Percentiles rank a stretch among this genome's conserved stretches.
Conservation (phyloP, 2,329 filamentous ascomycete genomes). For the Epicoccum sorghinum region DNA sequence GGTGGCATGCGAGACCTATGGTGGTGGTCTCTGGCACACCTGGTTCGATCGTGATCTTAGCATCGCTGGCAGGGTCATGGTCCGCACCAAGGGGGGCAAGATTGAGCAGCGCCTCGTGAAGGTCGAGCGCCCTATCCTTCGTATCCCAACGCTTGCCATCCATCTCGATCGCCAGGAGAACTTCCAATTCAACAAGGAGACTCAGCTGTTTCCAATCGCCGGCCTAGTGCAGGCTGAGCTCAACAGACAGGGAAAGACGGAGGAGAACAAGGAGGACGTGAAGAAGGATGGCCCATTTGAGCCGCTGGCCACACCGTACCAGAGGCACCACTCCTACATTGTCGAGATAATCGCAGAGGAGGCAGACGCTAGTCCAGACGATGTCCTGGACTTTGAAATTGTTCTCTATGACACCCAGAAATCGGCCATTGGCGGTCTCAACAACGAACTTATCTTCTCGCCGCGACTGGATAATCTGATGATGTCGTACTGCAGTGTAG, state of each 20-base stretch:
- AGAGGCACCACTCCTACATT: constrained; percentile 88
- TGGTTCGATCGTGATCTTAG: constrained; percentile 97
- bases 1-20: constrained; percentile 95
- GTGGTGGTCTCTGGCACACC: constrained; percentile 95
- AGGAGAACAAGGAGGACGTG: constrained; percentile 54
- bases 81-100: constrained; percentile 72
- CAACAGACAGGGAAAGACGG: constrained; percentile 70
- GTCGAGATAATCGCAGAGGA: constrained; percentile 84
- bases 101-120: constrained; percentile 87
- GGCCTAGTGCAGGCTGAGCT: constrained; percentile 87
- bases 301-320: constrained; percentile 76
- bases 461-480: constrained; percentile 94
- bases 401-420: constrained; percentile 97
- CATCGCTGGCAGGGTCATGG: constrained; percentile 86
- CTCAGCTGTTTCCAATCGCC: constrained; percentile 90
- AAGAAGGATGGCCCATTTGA: constrained; percentile 61
- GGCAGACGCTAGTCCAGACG: constrained; percentile 70
- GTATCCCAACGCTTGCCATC: constrained; percentile 92
- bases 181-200: constrained; percentile 97
- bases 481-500: constrained; percentile 92
- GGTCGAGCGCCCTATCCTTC: constrained; percentile 85
- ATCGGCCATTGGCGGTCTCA: constrained; percentile 83
- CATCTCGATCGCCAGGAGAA: constrained; percentile 85
- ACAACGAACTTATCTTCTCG: constrained; percentile 95
- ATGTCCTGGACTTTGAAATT: constrained; percentile 92